Evolutionary conservation across 192 early-diverging fungal species (phyloP).

Genomic region (Diversispora epigaea): DNA sequence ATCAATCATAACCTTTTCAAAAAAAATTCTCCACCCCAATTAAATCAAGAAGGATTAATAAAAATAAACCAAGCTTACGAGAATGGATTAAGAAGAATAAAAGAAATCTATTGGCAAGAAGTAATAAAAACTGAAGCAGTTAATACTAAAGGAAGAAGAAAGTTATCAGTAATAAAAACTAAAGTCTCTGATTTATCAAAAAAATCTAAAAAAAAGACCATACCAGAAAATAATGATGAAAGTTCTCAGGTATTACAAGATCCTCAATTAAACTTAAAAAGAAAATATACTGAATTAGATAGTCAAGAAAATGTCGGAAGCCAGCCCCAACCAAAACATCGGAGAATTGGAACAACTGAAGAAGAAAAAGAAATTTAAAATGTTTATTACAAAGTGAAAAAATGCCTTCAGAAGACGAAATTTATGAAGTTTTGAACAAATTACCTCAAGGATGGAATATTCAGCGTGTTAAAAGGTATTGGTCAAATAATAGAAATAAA

Average conservation of each 20-base stretch:
- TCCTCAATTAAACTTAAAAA: background rate
- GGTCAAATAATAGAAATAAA: background rate
- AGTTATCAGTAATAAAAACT: background rate
- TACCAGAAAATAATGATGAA: background rate
- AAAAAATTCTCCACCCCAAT: constrained; percentile 2
- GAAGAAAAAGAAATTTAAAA: background rate
- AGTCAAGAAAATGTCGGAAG: background rate
- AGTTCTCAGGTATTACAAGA: background rate
- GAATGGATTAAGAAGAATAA: background rate
- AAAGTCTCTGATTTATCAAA: background rate
- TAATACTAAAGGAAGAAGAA: background rate
- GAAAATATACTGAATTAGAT: background rate
- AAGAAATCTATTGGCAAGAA: background rate
- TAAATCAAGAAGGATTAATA: background rate
- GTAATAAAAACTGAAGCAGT: background rate
- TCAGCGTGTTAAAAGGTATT: background rate
- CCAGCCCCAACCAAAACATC: background rate
- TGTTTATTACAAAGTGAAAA: background rate
- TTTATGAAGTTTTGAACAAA: constrained; percentile 1
- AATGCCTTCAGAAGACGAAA: background rate
- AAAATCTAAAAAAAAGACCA: background rate
- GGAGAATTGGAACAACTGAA: background rate
- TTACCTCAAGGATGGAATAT: background rate
- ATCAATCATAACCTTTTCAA: background rate
- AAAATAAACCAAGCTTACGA: background rate